phyloP scores from a whole-genome alignment of 2,329 filamentous ascomycete genomes.

The Iodosphaeria phyllophila region DNA sequence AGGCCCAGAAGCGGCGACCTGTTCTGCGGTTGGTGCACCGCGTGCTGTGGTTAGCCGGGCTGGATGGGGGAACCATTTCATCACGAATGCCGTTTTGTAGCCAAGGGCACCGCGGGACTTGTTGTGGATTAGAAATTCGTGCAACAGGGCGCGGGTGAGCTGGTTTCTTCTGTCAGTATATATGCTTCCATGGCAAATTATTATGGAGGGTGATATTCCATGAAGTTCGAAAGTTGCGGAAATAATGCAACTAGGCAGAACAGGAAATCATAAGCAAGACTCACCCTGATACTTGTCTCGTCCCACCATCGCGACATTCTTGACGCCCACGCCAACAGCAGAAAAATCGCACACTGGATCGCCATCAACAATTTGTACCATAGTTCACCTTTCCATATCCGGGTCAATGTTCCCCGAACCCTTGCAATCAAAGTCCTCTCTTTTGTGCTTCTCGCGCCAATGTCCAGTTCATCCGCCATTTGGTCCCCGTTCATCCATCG shows the following conservation, averaged over 20 bases:
- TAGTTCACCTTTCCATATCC: too few species aligned
- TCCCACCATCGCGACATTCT: too few species aligned
- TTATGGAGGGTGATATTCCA: too few species aligned
- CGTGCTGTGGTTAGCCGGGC: slow-evolving; percentile 16
- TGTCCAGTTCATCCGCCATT: slow-evolving; percentile 38
- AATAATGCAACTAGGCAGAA: too few species aligned
- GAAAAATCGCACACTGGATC: too few species aligned
- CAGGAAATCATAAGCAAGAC: slow-evolving; percentile 3
- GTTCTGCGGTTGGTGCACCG: slow-evolving; percentile 10
- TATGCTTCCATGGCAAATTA: slow-evolving; percentile 11
- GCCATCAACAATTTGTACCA: too few species aligned
- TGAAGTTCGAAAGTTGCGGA: too few species aligned
- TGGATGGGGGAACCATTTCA: slow-evolving; percentile 45
- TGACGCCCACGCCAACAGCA: too few species aligned
- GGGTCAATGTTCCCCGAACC: too few species aligned
- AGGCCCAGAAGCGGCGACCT: too few species aligned
- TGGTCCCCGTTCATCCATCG: slow-evolving; percentile 52
- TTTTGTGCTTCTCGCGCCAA: too few species aligned
- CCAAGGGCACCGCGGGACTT: slow-evolving; percentile 40
- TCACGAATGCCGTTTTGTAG: slow-evolving; percentile 43
- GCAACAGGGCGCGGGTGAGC: slow-evolving; percentile 35
- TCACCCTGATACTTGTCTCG: slow-evolving; percentile 28
- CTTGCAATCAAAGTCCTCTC: too few species aligned
- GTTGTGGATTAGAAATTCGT: slow-evolving; percentile 40
- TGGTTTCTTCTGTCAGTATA: slow-evolving; percentile 8